Base-by-base conservation (phyloP, 2,329 filamentous ascomycete species). In the Rhynchosporium agropyri region DNA sequence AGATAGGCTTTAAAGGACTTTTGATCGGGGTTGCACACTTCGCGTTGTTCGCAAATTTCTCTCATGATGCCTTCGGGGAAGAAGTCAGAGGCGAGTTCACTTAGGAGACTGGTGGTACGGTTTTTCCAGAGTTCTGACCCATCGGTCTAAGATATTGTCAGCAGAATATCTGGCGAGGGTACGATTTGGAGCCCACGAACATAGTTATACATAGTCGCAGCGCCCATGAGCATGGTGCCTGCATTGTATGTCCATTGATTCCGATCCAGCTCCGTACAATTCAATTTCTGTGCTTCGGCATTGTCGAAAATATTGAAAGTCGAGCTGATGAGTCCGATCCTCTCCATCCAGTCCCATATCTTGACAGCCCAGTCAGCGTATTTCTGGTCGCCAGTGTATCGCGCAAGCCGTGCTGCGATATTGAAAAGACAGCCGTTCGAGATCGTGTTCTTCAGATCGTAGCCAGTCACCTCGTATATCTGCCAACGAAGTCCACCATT, bases 401-500 rank as follows among this genome's bases (percentile, higher is more conserved):
- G 80, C 0, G 88, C 89, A 7, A 92, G 79, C 5, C 89, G 84
- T 1, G 89, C 84, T 9, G 81, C 83, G 13, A 86, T 75, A 54
- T 84, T 82, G 73, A 86, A 86, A 74, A 85, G 84, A 63, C 81
- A 83, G 3, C 81, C 83, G 66, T 85, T 83, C 0, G 83, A 84
- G 64, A 86, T 85, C 5, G 83, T 81, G 64, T 86, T 86, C 72
- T 86, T 93, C 80, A 92, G 91, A 70, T 88, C 82, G 76, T 87
- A 95, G n/a, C 91, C 91, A 6, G 48, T 45, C 79, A 89, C 91
- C 1, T 83, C 81, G 73, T 89, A 93, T 55, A 96, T 91, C 76
- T 96, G 91, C 90, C 90, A 93, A 63, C 89, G 84, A 59, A 94
- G 74, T 3, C 91, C 91, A 50, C 90, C 91, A 15, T 79, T 80